Evolutionary conservation across 352 stramenopile genomes (phyloP), one percentile per base, ranked within the genome.

Genomic region (Phytophthora pseudosyringae): DNA sequence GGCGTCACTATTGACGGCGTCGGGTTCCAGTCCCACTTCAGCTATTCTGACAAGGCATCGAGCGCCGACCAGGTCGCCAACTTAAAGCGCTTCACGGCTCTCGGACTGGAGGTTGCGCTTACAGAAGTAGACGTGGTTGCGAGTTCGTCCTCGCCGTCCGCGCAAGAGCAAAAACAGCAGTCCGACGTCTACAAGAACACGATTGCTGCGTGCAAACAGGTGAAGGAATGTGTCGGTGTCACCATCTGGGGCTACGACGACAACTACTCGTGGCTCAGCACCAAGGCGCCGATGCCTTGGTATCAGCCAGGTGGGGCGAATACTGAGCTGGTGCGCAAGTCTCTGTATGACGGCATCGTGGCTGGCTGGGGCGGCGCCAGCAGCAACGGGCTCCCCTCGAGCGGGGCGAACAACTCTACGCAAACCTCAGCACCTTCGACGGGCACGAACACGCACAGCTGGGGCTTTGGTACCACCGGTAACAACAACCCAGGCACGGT

Each of bases 241-340:
- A 71, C 63, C 35, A 67, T 71, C 33, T 71, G 63, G 63, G 63
- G 57, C 18, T 67, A 62, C 32, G 50, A 39, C 11, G 67, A 75
- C 62, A 59, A 61, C 35, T 75, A 75, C 44, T 64, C 67, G 61
- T 75, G 67, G 67, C 52, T 75, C 38, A 64, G 43, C 16, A 60
- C 39, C 1, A 59, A 67, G 33, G 26, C 62, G 1, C 67, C 67
- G 25, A 51, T 75, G 38, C 62, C 67, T 3, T 71, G 54, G 55
- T 64, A 75, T 11, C 67, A 75, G 50, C 61, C 67, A 18, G 31
- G 35, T 21, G 67, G 67, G 28, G 36, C 36, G 1, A 58, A 58
- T 29, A 54, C 62, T 4, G 29, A 28, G n/a, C 9, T 75, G 26
- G 67, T 68, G 26, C 50, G 46, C 18, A 75, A 75, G 36, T 53